Conservation (phyloP, 495 filamentous ascomycete species). For the Xylaria curta region DNA sequence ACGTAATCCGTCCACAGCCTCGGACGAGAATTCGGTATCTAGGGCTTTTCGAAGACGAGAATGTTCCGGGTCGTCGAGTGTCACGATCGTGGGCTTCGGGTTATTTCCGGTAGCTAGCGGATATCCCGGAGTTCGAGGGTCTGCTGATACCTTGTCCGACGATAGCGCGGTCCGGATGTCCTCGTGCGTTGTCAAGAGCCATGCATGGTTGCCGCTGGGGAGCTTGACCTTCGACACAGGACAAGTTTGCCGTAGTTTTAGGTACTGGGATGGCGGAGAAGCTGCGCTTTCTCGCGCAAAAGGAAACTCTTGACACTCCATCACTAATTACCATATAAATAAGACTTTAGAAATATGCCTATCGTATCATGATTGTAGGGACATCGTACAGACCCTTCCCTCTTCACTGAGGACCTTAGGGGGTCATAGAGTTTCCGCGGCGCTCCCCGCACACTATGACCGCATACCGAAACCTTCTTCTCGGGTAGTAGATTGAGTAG, state of each 20-base stretch:
- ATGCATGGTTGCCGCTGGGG: conserved; percentile 51
- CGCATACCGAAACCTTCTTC: conserved; percentile 2
- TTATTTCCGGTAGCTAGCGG: conserved; percentile 37
- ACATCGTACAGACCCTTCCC: neutral
- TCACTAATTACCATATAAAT: no score
- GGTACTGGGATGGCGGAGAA: conserved; percentile 52
- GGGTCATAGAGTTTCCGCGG: neutral
- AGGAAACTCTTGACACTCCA: conserved; percentile 47
- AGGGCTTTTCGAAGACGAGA: neutral
- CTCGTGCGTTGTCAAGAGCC: conserved; percentile 53
- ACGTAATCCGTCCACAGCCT: conserved; percentile 26
- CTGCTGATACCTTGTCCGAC: conserved; percentile 49
- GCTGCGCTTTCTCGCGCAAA: conserved; percentile 48
- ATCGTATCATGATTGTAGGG: neutral
- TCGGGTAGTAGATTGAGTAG: neutral
- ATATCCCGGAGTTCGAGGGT: conserved; percentile 44
- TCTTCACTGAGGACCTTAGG: neutral
- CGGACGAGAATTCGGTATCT: neutral
- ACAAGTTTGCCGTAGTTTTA: conserved; percentile 43
- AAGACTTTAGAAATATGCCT: no score
- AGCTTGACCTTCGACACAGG: conserved; percentile 53
- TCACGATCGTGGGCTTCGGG: neutral
- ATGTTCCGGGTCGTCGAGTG: neutral
- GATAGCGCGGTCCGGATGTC: conserved; percentile 52
- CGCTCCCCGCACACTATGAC: conserved; percentile 1